A percentile compares a stretch with the other conserved stretches of the same genome.
These are phyloP conservation scores for Lentinula novae-zelandiae DNA, from an alignment of 1,284 basidiomycete species.

Conservation along the genomic window DNA sequence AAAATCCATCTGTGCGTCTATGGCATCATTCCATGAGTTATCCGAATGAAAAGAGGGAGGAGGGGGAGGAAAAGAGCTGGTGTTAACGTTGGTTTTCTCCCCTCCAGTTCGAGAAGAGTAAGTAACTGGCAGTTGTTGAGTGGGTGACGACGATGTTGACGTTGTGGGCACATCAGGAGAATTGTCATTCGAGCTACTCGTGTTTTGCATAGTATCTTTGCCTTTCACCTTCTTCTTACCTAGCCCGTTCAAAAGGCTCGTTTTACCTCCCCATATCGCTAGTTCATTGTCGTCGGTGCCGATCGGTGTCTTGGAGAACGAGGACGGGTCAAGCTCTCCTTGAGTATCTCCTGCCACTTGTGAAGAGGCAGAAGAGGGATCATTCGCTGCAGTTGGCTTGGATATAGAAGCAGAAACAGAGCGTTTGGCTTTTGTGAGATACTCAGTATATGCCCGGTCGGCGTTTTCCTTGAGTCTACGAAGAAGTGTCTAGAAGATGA, in stretches of 20 bases:
- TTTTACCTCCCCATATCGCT: constrained; percentile 53
- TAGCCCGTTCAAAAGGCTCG: constrained; percentile 26
- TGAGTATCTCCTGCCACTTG: background rate
- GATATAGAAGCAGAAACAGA: background rate
- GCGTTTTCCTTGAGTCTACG: constrained; percentile 39
- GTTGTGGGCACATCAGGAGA: background rate
- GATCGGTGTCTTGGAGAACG: background rate
- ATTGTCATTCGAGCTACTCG: background rate
- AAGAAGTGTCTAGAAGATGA: constrained; percentile 31
- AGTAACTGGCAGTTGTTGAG: background rate
- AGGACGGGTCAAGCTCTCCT: constrained; percentile 4
- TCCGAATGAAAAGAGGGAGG: background rate
- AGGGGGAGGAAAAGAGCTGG: background rate
- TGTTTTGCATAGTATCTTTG: constrained; percentile 5
- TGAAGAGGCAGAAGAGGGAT: background rate
- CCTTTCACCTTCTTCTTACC: constrained; percentile 17
- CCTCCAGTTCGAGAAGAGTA: background rate
- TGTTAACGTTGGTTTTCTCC: background rate
- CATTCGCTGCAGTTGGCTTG: constrained; percentile 13
- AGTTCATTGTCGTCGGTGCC: constrained; percentile 39
- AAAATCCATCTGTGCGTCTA: constrained; percentile 1
- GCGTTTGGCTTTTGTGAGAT: constrained; percentile 6
- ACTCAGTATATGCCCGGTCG: constrained; percentile 28
- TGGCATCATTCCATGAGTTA: background rate
- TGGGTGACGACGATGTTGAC: background rate